Base-by-base conservation (phyloP, 2,329 filamentous ascomycete species). In the Penicillium sp. region DNA sequence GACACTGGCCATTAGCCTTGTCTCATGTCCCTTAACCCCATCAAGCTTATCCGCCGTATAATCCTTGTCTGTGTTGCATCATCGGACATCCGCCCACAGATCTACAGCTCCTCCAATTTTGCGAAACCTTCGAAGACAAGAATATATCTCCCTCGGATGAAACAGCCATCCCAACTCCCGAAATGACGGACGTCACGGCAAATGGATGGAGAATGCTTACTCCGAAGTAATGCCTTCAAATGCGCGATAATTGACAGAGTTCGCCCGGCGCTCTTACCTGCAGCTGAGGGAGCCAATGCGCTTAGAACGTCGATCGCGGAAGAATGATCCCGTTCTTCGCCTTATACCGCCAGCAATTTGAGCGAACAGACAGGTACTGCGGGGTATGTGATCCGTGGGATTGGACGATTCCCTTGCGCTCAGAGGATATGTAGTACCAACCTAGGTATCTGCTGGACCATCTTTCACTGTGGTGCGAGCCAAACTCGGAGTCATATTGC, bases 71-170 rank as follows among this genome's bases (percentile, higher is more conserved):
- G 46, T 13, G 23, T 48, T 48, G 46, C 46, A 48, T 48, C 46
- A 48, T 48, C 46, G 35, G 35, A 45, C 47, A 45, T 56, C 52
- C 46, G 23, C n/a, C 15, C 31, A 21, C 19, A 45, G 52, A 38
- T 15, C 44, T 55, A 54, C 50, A 54, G 30, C 58, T 41, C 35
- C 35, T 38, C 35, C 35, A 41, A 41, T 41, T 41, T 41, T 41
- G 35, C 9, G 11, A 41, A 41, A 41, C 35, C 1, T 15, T 15
- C 35, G 5, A 15, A 41, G 11, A 15, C 35, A 41, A 38, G 35
- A 13, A 41, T 15, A 41, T 15, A 15, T 41, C 35, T 11, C 15
- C 35, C 35, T 15, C 13, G 13, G 35, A 41, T 41, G 35, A 41
- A 41, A 41, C 35, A 41, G 4, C 35, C 11, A 41, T 41, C 6